Percentiles rank a stretch among this genome's conserved stretches.
Conservation (phyloP, 495 filamentous ascomycete genomes). For the Bombardia bombarda region DNA sequence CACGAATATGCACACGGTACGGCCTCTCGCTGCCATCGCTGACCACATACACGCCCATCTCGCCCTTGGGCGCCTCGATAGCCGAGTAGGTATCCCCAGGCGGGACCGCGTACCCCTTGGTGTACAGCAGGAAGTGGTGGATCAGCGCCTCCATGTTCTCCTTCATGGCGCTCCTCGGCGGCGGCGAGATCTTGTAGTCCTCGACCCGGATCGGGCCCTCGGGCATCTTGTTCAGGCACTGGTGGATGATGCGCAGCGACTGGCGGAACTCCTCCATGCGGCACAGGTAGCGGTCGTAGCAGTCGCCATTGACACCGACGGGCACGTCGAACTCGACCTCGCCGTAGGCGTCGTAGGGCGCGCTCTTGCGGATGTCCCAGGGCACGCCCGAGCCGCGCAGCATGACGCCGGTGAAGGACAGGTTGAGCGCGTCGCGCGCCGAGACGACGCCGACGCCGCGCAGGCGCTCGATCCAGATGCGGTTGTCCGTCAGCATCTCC, state of each 20-base stretch:
- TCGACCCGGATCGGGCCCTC: constrained; percentile 88
- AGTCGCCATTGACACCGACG: constrained; percentile 94
- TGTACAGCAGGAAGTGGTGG: constrained; percentile 97
- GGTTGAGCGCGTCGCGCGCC: constrained; percentile 88
- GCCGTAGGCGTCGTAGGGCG: constrained; percentile 96
- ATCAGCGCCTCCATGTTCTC: constrained; percentile 99
- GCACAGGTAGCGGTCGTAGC: constrained; percentile 98
- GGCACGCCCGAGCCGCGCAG: constrained; percentile 94
- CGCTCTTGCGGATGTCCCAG: constrained; percentile 92
- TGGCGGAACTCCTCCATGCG: constrained; percentile 99
- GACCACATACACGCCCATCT: constrained; percentile 98
- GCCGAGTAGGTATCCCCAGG: constrained; percentile 96
- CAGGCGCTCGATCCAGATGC: constrained; percentile 94
- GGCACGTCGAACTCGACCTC: constrained; percentile 97
- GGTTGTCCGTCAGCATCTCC: constrained; percentile 97
- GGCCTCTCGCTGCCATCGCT: constrained; percentile 92
- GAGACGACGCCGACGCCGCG: constrained; percentile 86
- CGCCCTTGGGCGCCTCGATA: constrained; percentile 98
- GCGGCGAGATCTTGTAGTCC: constrained; percentile 98
- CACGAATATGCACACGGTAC: constrained; percentile 95
- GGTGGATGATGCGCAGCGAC: constrained; percentile 93
- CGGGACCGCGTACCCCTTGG: constrained; percentile 96
- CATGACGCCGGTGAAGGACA: constrained; percentile 96
- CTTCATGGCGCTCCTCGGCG: constrained; percentile 97
- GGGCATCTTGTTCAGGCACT: constrained; percentile 99